These are phyloP conservation scores for Ophiocytium majus DNA, from an alignment of 352 stramenopile genomes.

Conservation along the genomic window DNA sequence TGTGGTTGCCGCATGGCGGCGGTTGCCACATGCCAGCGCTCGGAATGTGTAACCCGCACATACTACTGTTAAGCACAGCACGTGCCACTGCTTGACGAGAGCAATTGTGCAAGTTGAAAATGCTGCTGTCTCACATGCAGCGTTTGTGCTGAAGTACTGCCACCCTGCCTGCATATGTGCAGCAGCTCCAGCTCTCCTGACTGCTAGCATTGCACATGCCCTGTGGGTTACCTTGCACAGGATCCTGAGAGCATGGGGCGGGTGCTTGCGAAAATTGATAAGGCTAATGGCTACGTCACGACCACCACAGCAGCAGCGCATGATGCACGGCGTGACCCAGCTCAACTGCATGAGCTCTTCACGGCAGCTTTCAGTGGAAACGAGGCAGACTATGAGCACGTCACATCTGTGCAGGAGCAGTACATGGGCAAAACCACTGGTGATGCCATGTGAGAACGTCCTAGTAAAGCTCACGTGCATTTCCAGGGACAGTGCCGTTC, in stretches of 20 bases:
- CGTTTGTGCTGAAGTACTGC: background rate
- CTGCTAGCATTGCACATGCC: no score
- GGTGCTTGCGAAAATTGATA: conserved; percentile 51
- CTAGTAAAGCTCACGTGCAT: background rate
- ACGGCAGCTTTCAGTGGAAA: conserved; percentile 47
- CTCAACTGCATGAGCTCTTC: conserved; percentile 27
- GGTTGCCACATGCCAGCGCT: no score
- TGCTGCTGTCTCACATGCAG: background rate
- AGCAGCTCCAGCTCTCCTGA: background rate
- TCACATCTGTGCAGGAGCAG: conserved; percentile 42
- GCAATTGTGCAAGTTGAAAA: background rate
- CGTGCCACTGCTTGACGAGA: background rate
- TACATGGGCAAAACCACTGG: conserved; percentile 29
- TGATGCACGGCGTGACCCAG: background rate
- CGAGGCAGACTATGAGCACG: conserved; percentile 50
- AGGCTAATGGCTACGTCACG: conserved; percentile 51
- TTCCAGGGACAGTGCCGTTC: background rate
- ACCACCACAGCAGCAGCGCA: conserved; percentile 13
- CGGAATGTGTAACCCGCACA: background rate
- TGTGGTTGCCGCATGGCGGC: no score
- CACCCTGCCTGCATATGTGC: background rate
- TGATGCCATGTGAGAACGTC: background rate
- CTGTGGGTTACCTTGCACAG: conserved; percentile 15
- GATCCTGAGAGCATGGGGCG: conserved; percentile 48
- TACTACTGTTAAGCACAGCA: background rate